Evolutionary conservation across 257 asterid species (phyloP).

Genomic region (Cordia subcordata): DNA sequence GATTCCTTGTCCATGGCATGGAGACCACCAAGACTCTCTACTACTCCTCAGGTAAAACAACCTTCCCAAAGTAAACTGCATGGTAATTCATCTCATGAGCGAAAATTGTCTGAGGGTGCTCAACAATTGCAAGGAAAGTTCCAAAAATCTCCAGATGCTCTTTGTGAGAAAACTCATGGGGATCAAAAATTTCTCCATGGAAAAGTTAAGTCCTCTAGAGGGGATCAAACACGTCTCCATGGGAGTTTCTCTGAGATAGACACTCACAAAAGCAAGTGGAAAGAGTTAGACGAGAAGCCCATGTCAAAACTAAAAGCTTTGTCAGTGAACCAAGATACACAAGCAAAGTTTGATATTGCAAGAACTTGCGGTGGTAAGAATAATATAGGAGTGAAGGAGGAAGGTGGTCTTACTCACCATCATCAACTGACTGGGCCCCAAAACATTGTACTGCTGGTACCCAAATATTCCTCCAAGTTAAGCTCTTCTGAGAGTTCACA

Average conservation of each 20-base stretch:
- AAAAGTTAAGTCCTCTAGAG: conserved; percentile 22
- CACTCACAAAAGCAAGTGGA: conserved; percentile 31
- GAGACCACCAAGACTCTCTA: conserved; percentile 27
- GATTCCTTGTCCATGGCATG: conserved; percentile 29
- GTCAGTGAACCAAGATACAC: conserved; percentile 23
- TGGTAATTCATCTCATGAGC: conserved; percentile 25
- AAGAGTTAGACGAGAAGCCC: conserved; percentile 27
- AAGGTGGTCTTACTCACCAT: conserved; percentile 22
- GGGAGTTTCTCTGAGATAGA: conserved; percentile 18
- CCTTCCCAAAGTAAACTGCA: conserved; percentile 16
- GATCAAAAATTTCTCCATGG: conserved; percentile 27
- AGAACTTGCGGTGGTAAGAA: conserved; percentile 23
- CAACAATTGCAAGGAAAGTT: conserved; percentile 33
- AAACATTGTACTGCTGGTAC: conserved; percentile 36
- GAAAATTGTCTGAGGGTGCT: conserved; percentile 20
- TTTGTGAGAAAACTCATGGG: conserved; percentile 25
- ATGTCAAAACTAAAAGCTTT: conserved; percentile 26
- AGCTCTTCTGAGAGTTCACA: conserved; percentile 37
- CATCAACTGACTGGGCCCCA: conserved; percentile 28
- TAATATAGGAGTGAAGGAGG: conserved; percentile 18
- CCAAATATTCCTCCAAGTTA: conserved; percentile 35
- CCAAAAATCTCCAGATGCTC: conserved; percentile 32
- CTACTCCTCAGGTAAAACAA: conserved; percentile 27
- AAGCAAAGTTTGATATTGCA: not conserved
- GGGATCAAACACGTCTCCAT: too few relatives aligned